Percentiles rank a stretch among this genome's conserved stretches.
Conservation (phyloP, 2,329 filamentous ascomycete genomes). For the Neonectria sp. region DNA sequence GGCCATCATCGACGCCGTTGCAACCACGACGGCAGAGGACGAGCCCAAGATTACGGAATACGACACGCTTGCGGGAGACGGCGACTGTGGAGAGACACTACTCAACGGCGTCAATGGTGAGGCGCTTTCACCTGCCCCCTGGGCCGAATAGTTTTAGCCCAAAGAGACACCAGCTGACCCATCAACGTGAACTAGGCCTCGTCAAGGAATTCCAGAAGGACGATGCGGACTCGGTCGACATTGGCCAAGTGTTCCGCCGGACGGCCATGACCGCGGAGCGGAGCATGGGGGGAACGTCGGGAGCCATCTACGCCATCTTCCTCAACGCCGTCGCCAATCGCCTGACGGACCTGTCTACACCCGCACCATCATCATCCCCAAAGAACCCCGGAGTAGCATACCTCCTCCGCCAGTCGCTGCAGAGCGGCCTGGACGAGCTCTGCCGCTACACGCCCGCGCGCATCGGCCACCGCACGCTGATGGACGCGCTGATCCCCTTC, state of each 20-base stretch:
- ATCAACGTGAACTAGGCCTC: conserved; percentile 28
- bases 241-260: conserved; percentile 42
- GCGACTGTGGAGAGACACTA: conserved; percentile 53
- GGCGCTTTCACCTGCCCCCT: neutral
- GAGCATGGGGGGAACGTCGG: conserved; percentile 82
- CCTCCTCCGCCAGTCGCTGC: conserved; percentile 36
- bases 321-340: conserved; percentile 75
- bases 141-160: neutral
- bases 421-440: conserved; percentile 39
- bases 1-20: conserved; percentile 39
- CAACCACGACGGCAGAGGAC: conserved; percentile 55
- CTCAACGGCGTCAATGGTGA: conserved; percentile 43
- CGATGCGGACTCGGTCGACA: conserved; percentile 32
- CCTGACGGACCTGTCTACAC: conserved; percentile 27
- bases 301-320: conserved; percentile 85
- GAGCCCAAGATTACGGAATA: conserved; percentile 51
- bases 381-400: neutral
- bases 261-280: conserved; percentile 61
- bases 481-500: conserved; percentile 82
- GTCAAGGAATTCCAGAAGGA: conserved; percentile 43
- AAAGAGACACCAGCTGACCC: conserved; percentile 13
- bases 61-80: conserved; percentile 53
- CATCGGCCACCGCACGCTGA: conserved; percentile 79
- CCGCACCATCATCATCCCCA: neutral
- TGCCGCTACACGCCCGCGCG: conserved; percentile 77